Evolutionary conservation across 2,329 filamentous ascomycete genomes (phyloP), one percentile per base, ranked within the genome.

Genomic region (Monosporascus cannonballus): DNA sequence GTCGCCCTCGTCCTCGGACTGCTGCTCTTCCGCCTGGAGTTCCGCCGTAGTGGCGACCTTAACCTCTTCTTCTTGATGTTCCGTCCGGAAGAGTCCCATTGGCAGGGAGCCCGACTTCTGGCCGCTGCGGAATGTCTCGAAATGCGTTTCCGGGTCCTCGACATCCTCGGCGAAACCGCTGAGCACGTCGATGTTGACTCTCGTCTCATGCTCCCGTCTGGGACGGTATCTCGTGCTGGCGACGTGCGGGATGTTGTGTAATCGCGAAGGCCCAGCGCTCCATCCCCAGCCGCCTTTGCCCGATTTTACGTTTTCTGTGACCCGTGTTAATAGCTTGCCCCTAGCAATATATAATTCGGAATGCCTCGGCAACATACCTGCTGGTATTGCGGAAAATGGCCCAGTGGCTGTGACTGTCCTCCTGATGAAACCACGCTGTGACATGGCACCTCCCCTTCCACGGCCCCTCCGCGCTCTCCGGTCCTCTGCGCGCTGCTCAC

Each of bases 161-260:
- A 73, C 74, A 22, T 74, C 65, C 25, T 64, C 63, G 58, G 51
- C 71, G 61, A 50, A 71, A 58, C 67, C 74, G 59, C 77, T 78
- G 47, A 84, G 76, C 52, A 75, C 73, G 60, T 84, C 80, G 58
- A 79, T 77, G 59, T 83, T 81, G 63, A 83, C 77, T 65, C 80
- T 69, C 36, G 72, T 59, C 55, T 81, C 76, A 54, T 68, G 66
- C 46, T 73, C 69, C 38, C 67, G 67, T 54, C 76, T 74, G 41
- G 69, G 72, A 30, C 59, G 61, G 52, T 73, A 73, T 54, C 76
- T 75, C 38, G 63, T 64, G 48, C 56, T 53, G 51, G 68, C 66
- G 42, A 64, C 65, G 50, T 76, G 69, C 45, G 67, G 61, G 51
- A 70, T 73, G 36, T 59, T 61, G 55, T 56, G 59, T 39, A 53